Percentiles rank a stretch among this genome's conserved stretches.
phyloP scores from a whole-genome alignment of 2,329 filamentous ascomycete genomes.

The Hymenoscyphus scutula region DNA sequence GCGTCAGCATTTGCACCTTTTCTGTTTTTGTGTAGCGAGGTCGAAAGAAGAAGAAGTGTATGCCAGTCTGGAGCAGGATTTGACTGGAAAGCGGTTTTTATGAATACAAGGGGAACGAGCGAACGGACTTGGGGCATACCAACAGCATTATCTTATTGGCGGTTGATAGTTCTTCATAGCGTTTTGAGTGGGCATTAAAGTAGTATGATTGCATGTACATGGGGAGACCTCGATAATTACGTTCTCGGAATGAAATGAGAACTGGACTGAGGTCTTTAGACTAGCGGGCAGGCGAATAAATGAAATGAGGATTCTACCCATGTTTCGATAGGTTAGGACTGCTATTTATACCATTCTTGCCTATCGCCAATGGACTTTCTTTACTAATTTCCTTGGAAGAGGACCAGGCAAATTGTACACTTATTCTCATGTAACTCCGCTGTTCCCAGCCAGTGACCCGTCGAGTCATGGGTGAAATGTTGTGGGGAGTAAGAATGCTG shows the following conservation, averaged over 20 bases:
- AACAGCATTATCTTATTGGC: constrained; percentile 2
- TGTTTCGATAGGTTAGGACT: neutral
- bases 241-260: neutral
- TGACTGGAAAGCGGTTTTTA: constrained; percentile 1
- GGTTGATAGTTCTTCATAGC: neutral
- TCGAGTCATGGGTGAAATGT: too few species aligned
- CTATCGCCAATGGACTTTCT: too few species aligned
- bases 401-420: too few species aligned
- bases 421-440: too few species aligned
- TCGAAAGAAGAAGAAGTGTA: constrained; percentile 9
- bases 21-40: constrained; percentile 28
- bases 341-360: neutral
- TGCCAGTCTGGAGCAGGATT: neutral
- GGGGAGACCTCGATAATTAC: neutral
- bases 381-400: too few species aligned
- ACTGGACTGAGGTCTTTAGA: constrained; percentile 3
- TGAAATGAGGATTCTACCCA: neutral
- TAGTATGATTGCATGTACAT: neutral
- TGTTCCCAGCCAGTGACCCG: too few species aligned
- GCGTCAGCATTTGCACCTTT: constrained; percentile 27
- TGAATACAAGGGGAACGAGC: neutral
- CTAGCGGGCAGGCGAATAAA: neutral
- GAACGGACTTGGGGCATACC: constrained; percentile 1
- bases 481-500: too few species aligned
- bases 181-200: constrained; percentile 1